Conservation (phyloP, 306 rosid genomes). For the Sicyos edulis region DNA sequence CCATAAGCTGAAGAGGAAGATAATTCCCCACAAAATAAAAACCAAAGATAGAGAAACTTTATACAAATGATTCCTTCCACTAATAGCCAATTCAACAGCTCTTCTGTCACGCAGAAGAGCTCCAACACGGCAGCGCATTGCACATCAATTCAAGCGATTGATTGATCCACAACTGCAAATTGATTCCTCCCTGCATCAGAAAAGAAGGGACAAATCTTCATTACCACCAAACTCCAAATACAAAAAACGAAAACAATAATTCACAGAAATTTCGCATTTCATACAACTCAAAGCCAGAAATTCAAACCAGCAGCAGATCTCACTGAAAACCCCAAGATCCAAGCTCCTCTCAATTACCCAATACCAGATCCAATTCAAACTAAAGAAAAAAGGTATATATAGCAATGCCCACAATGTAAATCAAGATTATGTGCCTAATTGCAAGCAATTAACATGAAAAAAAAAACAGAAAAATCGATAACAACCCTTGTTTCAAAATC, state of each 20-base stretch:
- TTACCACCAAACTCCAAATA: no score
- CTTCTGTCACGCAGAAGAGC: conserved; percentile 60
- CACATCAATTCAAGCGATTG: conserved; percentile 18
- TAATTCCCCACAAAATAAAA: conserved; percentile 59
- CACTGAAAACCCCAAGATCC: neutral
- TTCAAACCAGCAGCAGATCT: conserved; percentile 6
- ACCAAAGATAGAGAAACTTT: conserved; percentile 67
- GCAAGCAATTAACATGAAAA: neutral
- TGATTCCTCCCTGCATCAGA: neutral
- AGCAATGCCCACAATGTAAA: neutral
- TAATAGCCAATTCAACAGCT: conserved; percentile 44
- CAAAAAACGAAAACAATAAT: neutral
- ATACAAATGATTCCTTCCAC: conserved; percentile 46
- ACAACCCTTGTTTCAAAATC: neutral
- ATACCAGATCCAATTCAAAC: conserved; percentile 20
- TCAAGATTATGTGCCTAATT: neutral
- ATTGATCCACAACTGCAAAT: conserved; percentile 3
- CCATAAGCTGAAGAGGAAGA: conserved; percentile 73
- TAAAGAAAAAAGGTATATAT: neutral
- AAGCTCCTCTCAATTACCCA: conserved; percentile 8
- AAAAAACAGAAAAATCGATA: neutral
- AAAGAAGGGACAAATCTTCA: no score
- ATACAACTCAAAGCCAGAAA: neutral
- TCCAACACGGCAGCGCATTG: conserved; percentile 71
- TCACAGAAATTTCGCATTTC: neutral